Percentiles rank a stretch among this genome's conserved stretches.
These are phyloP conservation scores for Penicillium subrubescens DNA, from an alignment of 495 filamentous ascomycete genomes.

Conservation along the genomic window DNA sequence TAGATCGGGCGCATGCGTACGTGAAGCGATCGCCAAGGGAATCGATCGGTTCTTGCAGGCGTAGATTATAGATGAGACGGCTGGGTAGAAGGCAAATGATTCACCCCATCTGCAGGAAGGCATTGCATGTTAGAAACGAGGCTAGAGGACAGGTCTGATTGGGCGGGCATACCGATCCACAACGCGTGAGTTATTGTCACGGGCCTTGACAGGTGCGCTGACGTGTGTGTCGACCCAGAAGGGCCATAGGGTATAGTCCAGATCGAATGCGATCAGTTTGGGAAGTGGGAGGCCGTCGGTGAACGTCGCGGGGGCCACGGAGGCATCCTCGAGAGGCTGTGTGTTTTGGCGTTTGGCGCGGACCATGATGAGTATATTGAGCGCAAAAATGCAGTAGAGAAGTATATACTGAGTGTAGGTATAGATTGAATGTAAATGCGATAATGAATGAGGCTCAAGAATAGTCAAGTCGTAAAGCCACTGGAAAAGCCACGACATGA, in stretches of 20 bases:
- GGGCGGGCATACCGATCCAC: slow-evolving; percentile 45
- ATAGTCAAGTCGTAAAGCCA: not conserved
- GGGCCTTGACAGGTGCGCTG: slow-evolving; percentile 72
- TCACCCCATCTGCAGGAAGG: slow-evolving; percentile 61
- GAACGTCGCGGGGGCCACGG: slow-evolving; percentile 60
- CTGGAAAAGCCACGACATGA: not conserved
- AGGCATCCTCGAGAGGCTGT: slow-evolving; percentile 40
- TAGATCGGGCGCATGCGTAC: slow-evolving; percentile 78
- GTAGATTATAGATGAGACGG: slow-evolving; percentile 72
- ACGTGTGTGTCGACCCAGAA: slow-evolving; percentile 97
- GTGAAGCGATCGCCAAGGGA: slow-evolving; percentile 74
- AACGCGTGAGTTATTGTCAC: slow-evolving; percentile 56
- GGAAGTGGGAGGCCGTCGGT: slow-evolving; percentile 80
- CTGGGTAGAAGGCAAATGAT: slow-evolving; percentile 77
- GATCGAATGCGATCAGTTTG: slow-evolving; percentile 85
- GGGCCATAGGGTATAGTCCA: slow-evolving; percentile 97
- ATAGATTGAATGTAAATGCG: not conserved
- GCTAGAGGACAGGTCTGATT: too few species aligned
- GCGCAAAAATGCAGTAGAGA: not conserved
- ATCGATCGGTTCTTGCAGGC: slow-evolving; percentile 60
- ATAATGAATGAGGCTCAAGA: not conserved
- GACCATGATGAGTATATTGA: slow-evolving; percentile 25
- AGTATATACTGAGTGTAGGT: not conserved
- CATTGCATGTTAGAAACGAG: slow-evolving; percentile 8
- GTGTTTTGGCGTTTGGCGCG: slow-evolving; percentile 44